Evolutionary conservation across 1,139 yeast genomes (phyloP), one percentile per base, ranked within the genome.

Genomic region (Geotrichum australiense): DNA sequence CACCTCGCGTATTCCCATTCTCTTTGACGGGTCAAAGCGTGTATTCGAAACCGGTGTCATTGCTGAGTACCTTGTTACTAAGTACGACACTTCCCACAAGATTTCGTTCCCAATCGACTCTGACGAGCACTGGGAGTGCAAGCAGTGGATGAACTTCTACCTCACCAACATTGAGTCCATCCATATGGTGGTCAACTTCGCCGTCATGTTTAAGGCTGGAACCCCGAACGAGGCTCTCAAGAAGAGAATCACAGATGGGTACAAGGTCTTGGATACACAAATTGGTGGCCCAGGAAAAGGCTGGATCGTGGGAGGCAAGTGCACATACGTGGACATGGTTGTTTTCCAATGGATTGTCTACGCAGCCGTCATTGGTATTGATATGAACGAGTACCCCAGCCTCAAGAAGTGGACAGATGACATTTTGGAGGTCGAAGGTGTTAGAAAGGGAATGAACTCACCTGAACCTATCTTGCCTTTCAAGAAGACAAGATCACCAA

Each of bases 1-100:
- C 19, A 77, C 78, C 52, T 82, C 83, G 12, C 64, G 78, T 48
- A 74, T 78, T 43, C 85, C 85, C 15, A 67, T 76, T 1, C 56
- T 78, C 18, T 65, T 68, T 2, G 78, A 75, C 53, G 59, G 51
- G 3, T 41, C 32, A 51, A 20, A 34, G 18, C 26, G 32, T 12
- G 43, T 40, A 41, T 67, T 70, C 51, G 83, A 78, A 59, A 66
- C 78, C 26, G 82, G 71, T 20, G 81, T 82, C 14, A 76, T 77
- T 47, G 55, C 77, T 57, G 63, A 65, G 47, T 78, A 75, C 51
- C 57, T 78, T 36, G 74, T 70, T 38, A 80, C 74, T 46, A 73
- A 69, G 46, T 77, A 73, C 55, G 84, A 77, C 53, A 68, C 59
- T 42, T 74, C 73, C 20, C 57, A 70, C 50, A 69, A 71, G 53